Conservation (phyloP, 1,139 yeast genomes). For the Ashbya aceris region DNA sequence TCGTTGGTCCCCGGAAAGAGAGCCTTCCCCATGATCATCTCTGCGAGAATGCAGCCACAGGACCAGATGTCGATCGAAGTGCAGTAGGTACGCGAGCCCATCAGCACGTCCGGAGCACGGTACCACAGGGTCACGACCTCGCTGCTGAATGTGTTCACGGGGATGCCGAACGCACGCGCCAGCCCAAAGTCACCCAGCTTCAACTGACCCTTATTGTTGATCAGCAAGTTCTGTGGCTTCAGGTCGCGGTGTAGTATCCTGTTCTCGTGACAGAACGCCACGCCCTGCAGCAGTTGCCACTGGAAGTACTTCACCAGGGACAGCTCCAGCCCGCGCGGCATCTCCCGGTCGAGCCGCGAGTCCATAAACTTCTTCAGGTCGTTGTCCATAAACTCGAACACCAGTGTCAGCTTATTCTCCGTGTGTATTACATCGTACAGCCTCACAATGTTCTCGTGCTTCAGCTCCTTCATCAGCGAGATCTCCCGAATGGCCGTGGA, state of each 20-base stretch:
- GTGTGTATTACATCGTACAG: conserved; percentile 94
- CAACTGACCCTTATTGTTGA: conserved; percentile 79
- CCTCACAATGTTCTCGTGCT: conserved; percentile 88
- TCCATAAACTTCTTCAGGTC: conserved; percentile 95
- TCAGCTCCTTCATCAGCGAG: conserved; percentile 90
- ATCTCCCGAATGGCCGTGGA: conserved; percentile 96
- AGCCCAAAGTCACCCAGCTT: conserved; percentile 96
- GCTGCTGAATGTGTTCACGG: conserved; percentile 92
- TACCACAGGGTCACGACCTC: conserved; percentile 98
- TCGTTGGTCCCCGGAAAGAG: conserved; percentile 93
- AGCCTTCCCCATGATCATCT: conserved; percentile 97
- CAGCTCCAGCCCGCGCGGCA: conserved; percentile 37
- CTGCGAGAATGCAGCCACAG: conserved; percentile 95
- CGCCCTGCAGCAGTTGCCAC: conserved; percentile 86
- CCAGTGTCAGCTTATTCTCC: conserved; percentile 87
- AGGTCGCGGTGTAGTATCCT: conserved; percentile 90
- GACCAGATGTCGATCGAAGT: conserved; percentile 98
- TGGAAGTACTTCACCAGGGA: conserved; percentile 83
- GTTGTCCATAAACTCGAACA: conserved; percentile 88
- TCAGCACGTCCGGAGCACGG: conserved; percentile 92
- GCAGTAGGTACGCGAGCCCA: conserved; percentile 91
- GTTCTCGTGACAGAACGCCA: conserved; percentile 91
- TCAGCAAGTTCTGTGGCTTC: conserved; percentile 88
- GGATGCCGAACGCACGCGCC: conserved; percentile 96
- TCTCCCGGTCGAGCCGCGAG: conserved; percentile 30